These are phyloP conservation scores for Globisporangium orthogonon DNA, from an alignment of 352 stramenopile species.

Conservation along the genomic window DNA sequence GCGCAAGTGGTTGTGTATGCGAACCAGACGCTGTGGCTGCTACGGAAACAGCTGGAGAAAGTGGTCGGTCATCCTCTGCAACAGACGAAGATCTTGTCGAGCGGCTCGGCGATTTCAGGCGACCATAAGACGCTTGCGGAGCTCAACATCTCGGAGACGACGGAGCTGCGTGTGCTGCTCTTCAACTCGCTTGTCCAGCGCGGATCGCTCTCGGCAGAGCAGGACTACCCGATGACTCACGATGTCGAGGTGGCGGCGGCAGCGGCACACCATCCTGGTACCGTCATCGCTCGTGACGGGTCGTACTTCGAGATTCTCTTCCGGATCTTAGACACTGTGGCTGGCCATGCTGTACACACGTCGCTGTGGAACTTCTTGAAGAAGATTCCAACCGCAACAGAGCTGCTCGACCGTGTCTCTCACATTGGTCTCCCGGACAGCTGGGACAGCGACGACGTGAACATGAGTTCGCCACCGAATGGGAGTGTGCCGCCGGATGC, in stretches of 20 bases:
- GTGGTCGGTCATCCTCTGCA: constrained; percentile 62
- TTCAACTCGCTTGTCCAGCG: constrained; percentile 79
- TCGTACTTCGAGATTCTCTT: constrained; percentile 86
- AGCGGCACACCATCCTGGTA: constrained; percentile 39
- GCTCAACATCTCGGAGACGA: constrained; percentile 69
- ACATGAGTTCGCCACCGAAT: constrained; percentile 26
- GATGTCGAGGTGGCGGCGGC: constrained; percentile 4
- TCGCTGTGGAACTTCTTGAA: constrained; percentile 77
- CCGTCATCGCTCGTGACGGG: constrained; percentile 54
- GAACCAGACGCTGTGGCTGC: constrained; percentile 66
- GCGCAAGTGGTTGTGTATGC: constrained; percentile 60
- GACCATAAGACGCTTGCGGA: constrained; percentile 80
- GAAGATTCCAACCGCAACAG: constrained; percentile 71
- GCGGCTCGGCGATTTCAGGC: constrained; percentile 56
- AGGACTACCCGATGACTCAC: constrained; percentile 29
- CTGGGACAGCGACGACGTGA: constrained; percentile 27
- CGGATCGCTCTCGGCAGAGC: constrained; percentile 23
- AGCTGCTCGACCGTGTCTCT: constrained; percentile 57
- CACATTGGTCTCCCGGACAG: constrained; percentile 32
- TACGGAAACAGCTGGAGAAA: constrained; percentile 74
- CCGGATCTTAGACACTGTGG: constrained; percentile 62
- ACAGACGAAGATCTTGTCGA: constrained; percentile 77
- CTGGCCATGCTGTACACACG: constrained; percentile 52
- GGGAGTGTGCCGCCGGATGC: constrained; percentile 1
- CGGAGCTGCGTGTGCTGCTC: constrained; percentile 70